Base-by-base conservation (phyloP, 2,329 filamentous ascomycete species). In the Exophiala lecanii-corni region DNA sequence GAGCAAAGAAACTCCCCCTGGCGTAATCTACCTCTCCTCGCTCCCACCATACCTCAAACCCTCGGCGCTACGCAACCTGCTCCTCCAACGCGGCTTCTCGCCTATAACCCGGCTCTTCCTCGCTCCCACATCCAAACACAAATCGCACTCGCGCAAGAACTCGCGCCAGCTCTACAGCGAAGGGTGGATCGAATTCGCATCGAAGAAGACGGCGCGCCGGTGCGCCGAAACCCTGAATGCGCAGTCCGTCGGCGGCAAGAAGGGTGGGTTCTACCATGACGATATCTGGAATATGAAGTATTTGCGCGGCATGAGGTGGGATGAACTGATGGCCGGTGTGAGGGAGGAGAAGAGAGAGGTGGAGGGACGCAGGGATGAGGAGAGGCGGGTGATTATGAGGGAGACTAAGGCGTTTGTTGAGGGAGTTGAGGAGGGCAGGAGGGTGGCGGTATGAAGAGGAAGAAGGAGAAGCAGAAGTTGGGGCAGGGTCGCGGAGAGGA, bases 261-360 rank as follows among this genome's bases (percentile, higher is more conserved):
- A 72, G 55, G 65, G 65, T 2, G 62, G 67, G 4, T 71, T 61
- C 56, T 71, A 71, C 41, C 63, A 65, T 37, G 69, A 70, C 50
- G 69, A 70, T 53, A 54, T 71, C 19, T 68, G 61, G 62, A 71
- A 69, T 47, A 68, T 71, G 59, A 69, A 67, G 41, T 71, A 71
- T 43, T 54, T 71, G 35, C 51, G 53, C 9, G 64, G 65, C 2
- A 67, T 68, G 45, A 61, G 59, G 39, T 71, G 68, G 69, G 58
- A 56, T 15, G 66, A 71, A 55, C 47, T 71, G 47, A 69, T 69
- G 62, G 68, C 70, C 40, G 64, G 65, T 35, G 60, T 70, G 13
- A 61, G 64, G 47, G 54, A 65, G 38, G 69, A 72, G 59, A 58
- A 64, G 45, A 54, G 59, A 12, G 64, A 69, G 54, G 55, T 64